Evolutionary conservation across 768 basidiomycete genomes (phyloP), one percentile per base, ranked within the genome.

Genomic region (Rhodotorula toruloides): DNA sequence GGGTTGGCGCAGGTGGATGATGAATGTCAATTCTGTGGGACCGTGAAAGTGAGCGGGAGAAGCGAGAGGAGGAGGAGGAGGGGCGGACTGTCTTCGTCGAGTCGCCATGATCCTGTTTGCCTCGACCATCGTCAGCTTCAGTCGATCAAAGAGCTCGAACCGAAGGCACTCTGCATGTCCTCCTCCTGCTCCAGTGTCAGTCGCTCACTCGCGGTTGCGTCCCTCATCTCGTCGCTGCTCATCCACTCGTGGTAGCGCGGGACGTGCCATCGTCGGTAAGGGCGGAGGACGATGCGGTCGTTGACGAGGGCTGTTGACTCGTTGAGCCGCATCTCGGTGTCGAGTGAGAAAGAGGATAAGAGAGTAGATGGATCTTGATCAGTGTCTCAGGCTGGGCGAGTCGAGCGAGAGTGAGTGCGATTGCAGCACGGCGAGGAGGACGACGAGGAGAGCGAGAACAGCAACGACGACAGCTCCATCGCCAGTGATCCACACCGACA

Each of bases 171-270:
- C 76, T 94, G 91, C 91, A 94, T 94, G 31, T 86, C 86, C 65
- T 86, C 86, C 74, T 93, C 92, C 74, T 93, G 84, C 65, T 87
- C 85, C 12, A 91, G 78, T 13, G 82, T 83, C 47, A 96, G 81
- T 8, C 87, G 86, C 71, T 94, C 91, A 63, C 89, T 91, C 9
- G 91, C 91, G 0, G 91, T 96, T 25, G 87, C 80, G 54, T 84
- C 81, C 47, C 86, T 83, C 59, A 97, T 79, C 68, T 85, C 84
- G 40, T 84, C 83, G 75, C 83, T 82, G 36, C 83, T 79, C 92
- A 97, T 94, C 92, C 92, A 97, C 68, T 82, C 81, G 75, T 93
- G 85, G 74, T 96, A 97, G 74, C 79, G 87, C 89, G 91, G 66
- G 27, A 82, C 84, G 75, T 84, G 83, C 71, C 82, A 81, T 36